These are phyloP conservation scores for Chrysopogon serrulatus DNA, from an alignment of 176 grass and related monocot species.

Conservation along the genomic window DNA sequence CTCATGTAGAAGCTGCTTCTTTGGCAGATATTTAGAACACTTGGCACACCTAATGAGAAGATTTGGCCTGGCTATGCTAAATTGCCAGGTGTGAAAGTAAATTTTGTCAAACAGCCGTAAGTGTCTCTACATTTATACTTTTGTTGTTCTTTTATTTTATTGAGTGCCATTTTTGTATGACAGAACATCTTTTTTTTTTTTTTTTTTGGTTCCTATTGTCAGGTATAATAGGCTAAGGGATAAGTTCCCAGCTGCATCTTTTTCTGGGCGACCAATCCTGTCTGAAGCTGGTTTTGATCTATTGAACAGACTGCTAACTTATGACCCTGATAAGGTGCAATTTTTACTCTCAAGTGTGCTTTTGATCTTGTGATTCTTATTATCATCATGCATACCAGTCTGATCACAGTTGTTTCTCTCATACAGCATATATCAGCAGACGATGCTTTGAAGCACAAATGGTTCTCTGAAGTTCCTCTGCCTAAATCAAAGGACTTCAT, in stretches of 20 bases:
- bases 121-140: background rate
- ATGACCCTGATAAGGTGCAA: conserved; percentile 88
- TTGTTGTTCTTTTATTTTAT: conserved; percentile 14
- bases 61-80: conserved; percentile 96
- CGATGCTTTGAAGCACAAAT: conserved; percentile 71
- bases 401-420: conserved; percentile 25
- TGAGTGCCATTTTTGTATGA: background rate
- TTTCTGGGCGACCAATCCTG: conserved; percentile 76
- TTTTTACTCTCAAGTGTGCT: background rate
- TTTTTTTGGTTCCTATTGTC: conserved; percentile 8
- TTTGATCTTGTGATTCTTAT: background rate
- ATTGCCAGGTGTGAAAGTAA: conserved; percentile 83
- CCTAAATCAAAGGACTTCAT: conserved; percentile 99
- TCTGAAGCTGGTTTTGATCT: conserved; percentile 99
- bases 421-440: conserved; percentile 86
- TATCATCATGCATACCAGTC: background rate
- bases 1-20: conserved; percentile 27
- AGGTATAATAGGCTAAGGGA: conserved; percentile 87
- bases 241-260: conserved; percentile 79
- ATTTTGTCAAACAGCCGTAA: conserved; percentile 96
- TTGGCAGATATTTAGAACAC: conserved; percentile 93
- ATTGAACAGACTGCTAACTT: conserved; percentile 81
- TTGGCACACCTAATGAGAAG: conserved; percentile 92
- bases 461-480: conserved; percentile 95
- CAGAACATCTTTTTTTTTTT: background rate